A percentile compares a stretch with the other conserved stretches of the same genome.
These are phyloP conservation scores for Umbelopsis vinacea DNA, from an alignment of 192 early-diverging fungal genomes.

Conservation along the genomic window DNA sequence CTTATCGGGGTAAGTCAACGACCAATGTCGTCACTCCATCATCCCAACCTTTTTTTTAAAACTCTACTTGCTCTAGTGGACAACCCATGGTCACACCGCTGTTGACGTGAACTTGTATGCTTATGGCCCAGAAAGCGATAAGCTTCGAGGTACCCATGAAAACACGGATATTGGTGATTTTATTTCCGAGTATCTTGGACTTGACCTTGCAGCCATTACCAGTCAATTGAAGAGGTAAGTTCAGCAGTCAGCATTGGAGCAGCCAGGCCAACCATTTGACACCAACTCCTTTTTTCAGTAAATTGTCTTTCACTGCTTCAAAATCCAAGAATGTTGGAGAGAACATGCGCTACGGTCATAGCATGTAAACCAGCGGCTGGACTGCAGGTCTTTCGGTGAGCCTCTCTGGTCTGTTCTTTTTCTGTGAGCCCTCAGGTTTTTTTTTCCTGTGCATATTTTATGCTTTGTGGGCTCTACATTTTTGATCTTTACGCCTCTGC, in stretches of 20 bases:
- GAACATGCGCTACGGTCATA: conserved; percentile 8
- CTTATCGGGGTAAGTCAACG: conserved; percentile 54
- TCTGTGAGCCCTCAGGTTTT: background rate
- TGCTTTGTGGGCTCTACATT: too few relatives aligned
- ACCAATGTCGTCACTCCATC: conserved; percentile 17
- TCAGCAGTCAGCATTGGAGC: background rate
- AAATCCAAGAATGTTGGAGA: background rate
- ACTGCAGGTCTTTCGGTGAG: too few relatives aligned
- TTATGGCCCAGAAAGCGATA: conserved; percentile 44
- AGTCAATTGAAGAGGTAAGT: conserved; percentile 35
- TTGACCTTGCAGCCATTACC: conserved; percentile 57
- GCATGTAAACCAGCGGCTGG: conserved; percentile 1
- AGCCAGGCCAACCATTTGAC: background rate
- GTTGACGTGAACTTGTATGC: conserved; percentile 91
- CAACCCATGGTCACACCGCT: conserved; percentile 91
- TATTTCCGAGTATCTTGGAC: conserved; percentile 54
- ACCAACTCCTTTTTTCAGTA: background rate
- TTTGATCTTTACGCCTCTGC: too few relatives aligned
- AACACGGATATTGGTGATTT: conserved; percentile 70
- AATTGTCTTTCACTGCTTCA: background rate
- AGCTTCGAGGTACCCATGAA: conserved; percentile 65
- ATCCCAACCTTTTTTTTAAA: background rate
- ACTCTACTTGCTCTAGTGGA: conserved; percentile 50
- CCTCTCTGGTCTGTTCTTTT: too few relatives aligned
- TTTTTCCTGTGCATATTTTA: background rate